Evolutionary conservation across 228 moss, liverwort and hornwort genomes (phyloP).

Genomic region (Sphagnum fallax): DNA sequence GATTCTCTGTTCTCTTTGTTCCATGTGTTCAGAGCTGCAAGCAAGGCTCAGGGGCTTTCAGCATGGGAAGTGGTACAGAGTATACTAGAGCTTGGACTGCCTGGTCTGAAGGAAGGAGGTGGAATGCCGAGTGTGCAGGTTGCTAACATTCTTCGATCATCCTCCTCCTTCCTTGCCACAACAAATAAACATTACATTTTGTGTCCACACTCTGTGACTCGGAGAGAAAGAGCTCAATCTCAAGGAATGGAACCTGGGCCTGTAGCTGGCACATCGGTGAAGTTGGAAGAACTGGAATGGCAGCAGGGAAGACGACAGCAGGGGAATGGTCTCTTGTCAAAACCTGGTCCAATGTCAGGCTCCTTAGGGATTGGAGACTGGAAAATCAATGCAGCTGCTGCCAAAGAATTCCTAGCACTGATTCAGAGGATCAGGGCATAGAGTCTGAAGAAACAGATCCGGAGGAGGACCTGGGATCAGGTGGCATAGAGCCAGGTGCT

Average conservation of each 20-base stretch:
- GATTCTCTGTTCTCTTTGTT: constrained; percentile 22
- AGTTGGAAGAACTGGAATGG: background rate
- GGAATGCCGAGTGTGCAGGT: constrained; percentile 46
- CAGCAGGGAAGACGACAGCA: background rate
- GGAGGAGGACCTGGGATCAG: background rate
- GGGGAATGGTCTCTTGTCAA: too few species aligned
- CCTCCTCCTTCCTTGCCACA: too few species aligned
- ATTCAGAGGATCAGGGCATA: background rate
- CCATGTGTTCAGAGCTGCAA: constrained; percentile 23
- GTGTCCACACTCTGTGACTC: constrained; percentile 18
- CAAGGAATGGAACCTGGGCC: constrained; percentile 1
- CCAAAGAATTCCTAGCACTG: background rate
- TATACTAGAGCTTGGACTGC: constrained; percentile 29
- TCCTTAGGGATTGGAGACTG: too few species aligned
- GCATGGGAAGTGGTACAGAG: constrained; percentile 43
- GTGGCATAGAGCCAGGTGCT: background rate
- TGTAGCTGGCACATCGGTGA: background rate
- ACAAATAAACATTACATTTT: constrained; percentile 7
- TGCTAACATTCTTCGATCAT: constrained; percentile 26
- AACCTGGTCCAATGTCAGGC: too few species aligned
- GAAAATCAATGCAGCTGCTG: background rate
- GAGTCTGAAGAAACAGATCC: background rate
- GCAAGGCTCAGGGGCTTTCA: constrained; percentile 19
- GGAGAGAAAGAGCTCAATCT: constrained; percentile 34
- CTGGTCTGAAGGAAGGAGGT: constrained; percentile 32